Conservation (phyloP, 371 early-diverging fungal genomes). For the Haplosporangium sp. region DNA sequence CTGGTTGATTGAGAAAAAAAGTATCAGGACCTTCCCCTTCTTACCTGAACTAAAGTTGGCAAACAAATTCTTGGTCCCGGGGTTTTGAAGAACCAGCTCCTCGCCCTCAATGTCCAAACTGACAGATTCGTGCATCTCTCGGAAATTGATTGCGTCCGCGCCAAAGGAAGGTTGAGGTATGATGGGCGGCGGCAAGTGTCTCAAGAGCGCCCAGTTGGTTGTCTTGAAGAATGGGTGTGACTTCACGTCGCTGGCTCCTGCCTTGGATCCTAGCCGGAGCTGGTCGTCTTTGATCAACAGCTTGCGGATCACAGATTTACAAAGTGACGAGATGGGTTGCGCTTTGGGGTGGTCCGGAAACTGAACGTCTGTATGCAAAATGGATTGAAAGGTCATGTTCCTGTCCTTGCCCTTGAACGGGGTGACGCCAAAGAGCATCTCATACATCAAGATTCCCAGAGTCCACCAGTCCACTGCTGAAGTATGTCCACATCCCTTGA, state of each 20-base stretch:
- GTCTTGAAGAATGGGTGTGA: conserved; percentile 92
- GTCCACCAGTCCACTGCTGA: conserved; percentile 99
- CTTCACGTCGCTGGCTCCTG: conserved; percentile 96
- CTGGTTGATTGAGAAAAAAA: conserved; percentile 8
- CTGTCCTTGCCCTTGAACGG: conserved; percentile 94
- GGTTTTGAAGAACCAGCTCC: conserved; percentile 54
- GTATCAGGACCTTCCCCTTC: neutral
- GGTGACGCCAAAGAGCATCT: conserved; percentile 95
- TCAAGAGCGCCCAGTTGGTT: conserved; percentile 93
- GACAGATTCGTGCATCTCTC: conserved; percentile 69
- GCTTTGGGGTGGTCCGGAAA: conserved; percentile 78
- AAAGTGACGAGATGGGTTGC: conserved; percentile 61
- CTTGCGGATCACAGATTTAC: conserved; percentile 84
- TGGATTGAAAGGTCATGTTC: conserved; percentile 87
- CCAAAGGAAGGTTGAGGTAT: conserved; percentile 79
- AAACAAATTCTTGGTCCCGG: conserved; percentile 69
- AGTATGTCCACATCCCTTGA: conserved; percentile 94
- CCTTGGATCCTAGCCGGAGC: conserved; percentile 86
- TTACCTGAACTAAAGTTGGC: conserved; percentile 78
- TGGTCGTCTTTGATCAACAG: conserved; percentile 90
- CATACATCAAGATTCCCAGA: conserved; percentile 96
- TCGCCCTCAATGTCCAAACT: conserved; percentile 72
- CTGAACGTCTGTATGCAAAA: conserved; percentile 80
- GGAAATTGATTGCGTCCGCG: conserved; percentile 78
- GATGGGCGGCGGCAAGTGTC: conserved; percentile 91